phyloP scores from a whole-genome alignment of 2,329 filamentous ascomycete genomes.

The Phialophora expanda region DNA sequence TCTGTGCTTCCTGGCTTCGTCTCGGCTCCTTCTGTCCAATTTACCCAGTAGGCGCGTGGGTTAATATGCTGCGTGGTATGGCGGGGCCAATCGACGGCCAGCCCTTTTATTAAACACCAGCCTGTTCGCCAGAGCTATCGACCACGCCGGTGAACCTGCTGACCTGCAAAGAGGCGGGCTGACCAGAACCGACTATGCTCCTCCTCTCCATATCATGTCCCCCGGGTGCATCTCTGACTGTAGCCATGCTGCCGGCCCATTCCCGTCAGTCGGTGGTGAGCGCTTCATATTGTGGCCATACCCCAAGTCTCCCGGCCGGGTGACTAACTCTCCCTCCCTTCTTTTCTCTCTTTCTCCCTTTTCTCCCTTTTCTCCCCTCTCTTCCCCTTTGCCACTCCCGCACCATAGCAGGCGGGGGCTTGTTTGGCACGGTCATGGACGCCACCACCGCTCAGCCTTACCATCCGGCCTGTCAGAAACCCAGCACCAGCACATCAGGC shows the following conservation, averaged over 20 bases:
- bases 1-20: conserved; percentile 8
- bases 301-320: background rate
- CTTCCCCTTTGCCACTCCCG: background rate
- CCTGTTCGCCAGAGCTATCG: conserved; percentile 1
- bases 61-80: conserved; percentile 3
- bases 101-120: conserved; percentile 12
- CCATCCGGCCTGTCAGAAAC: background rate
- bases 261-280: background rate
- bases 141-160: conserved; percentile 12
- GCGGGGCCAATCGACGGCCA: background rate
- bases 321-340: background rate
- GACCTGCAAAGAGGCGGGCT: conserved; percentile 8
- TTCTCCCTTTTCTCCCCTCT: background rate
- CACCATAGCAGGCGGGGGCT: background rate
- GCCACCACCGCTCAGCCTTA: conserved; percentile 4
- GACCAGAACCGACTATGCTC: background rate
- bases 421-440: background rate
- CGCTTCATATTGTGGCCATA: background rate
- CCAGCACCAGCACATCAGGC: conserved; percentile 3
- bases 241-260: background rate
- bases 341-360: background rate
- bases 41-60: conserved; percentile 8
- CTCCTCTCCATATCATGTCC: background rate
- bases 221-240: background rate
- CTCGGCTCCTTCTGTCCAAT: conserved; percentile 10